These are phyloP conservation scores for Hyphopichia pseudoburtonii DNA, from an alignment of 1,139 yeast genomes.

Conservation along the genomic window DNA sequence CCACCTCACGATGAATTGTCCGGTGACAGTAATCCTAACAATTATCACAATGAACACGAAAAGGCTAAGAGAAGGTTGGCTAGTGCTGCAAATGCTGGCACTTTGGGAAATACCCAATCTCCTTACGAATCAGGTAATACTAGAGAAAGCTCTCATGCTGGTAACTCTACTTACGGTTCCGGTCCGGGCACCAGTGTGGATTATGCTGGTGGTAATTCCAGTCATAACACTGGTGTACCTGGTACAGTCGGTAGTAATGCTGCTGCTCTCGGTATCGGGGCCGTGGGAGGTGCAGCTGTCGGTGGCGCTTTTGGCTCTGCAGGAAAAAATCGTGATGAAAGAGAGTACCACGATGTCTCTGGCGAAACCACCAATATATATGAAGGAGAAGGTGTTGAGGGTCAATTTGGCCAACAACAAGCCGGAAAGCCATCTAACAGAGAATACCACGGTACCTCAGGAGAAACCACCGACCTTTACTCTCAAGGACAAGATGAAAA, in stretches of 20 bases:
- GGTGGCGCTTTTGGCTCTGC: no score
- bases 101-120: conserved; percentile 13
- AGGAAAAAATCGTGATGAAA: not conserved
- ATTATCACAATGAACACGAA: conserved; percentile 15
- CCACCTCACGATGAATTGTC: conserved; percentile 9
- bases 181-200: not conserved
- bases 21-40: conserved; percentile 6
- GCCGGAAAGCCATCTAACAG: no score
- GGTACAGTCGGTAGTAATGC: conserved; percentile 1
- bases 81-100: conserved; percentile 16
- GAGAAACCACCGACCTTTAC: conserved; percentile 1
- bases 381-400: no score
- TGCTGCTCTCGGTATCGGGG: not conserved
- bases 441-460: not conserved
- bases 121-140: not conserved
- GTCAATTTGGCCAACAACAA: no score
- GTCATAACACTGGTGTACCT: not conserved
- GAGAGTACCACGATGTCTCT: not conserved
- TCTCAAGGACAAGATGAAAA: no score
- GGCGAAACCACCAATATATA: no score
- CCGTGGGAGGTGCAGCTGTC: not conserved
- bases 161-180: not conserved
- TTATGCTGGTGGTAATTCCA: no score
- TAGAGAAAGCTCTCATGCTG: not conserved
- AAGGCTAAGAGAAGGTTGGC: conserved; percentile 13